Percentiles rank a stretch among this genome's conserved stretches.
These are phyloP conservation scores for Combretum micranthum DNA, from an alignment of 345 rosid genomes.

Conservation along the genomic window DNA sequence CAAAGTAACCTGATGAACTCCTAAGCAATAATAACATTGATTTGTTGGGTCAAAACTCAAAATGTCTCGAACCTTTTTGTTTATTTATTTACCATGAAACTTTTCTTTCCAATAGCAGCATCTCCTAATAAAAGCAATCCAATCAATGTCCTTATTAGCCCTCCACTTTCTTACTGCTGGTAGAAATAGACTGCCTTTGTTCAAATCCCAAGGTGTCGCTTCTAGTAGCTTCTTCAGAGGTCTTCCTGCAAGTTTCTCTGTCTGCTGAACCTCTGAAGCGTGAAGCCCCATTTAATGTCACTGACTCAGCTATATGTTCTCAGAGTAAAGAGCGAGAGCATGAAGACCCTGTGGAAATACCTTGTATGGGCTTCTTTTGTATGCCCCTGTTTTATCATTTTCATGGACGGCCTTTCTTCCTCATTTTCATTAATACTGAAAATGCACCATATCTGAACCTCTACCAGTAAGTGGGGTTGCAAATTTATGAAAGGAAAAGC, in stretches of 20 bases:
- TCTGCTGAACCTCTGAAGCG: slow-evolving; percentile 3
- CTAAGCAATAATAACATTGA: too few species aligned
- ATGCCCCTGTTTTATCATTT: slow-evolving; percentile 7
- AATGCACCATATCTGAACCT: slow-evolving; percentile 92
- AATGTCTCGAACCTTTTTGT: too few species aligned
- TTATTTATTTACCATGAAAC: too few species aligned
- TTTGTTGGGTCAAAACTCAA: too few species aligned
- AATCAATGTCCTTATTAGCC: too few species aligned
- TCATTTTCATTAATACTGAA: slow-evolving; percentile 30
- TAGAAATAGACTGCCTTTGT: slow-evolving; percentile 18
- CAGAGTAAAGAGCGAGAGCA: neutral
- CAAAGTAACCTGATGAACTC: too few species aligned
- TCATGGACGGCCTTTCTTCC: slow-evolving; percentile 12
- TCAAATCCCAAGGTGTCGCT: slow-evolving; percentile 11
- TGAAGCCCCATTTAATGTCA: neutral
- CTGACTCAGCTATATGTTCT: neutral
- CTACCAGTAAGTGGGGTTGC: slow-evolving; percentile 66
- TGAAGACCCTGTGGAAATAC: neutral
- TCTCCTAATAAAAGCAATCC: too few species aligned
- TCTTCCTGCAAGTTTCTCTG: slow-evolving; percentile 39
- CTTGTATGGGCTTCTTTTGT: slow-evolving; percentile 11
- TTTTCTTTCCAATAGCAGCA: too few species aligned
- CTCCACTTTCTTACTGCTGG: too few species aligned
- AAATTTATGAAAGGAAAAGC: slow-evolving; percentile 61
- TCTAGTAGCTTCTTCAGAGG: slow-evolving; percentile 28